phyloP scores from a whole-genome alignment of 805 yeast species.

The Saccharomycopsis amapae region DNA sequence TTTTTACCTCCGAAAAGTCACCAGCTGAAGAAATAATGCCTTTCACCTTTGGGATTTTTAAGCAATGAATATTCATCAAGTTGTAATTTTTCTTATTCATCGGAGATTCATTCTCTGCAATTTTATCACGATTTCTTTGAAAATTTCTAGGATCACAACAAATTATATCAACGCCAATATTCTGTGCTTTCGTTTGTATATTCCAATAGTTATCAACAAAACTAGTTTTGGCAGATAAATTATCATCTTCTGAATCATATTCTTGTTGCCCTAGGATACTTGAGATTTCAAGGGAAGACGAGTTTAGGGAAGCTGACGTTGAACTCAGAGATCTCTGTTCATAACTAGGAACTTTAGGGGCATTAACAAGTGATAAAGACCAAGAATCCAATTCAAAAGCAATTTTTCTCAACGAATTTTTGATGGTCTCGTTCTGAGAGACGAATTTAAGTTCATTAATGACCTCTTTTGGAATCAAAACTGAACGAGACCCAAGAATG shows the following conservation, averaged over 20 bases:
- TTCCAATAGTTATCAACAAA: slow-evolving; percentile 24
- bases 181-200: slow-evolving; percentile 17
- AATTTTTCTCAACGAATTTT: slow-evolving; percentile 6
- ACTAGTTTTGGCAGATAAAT: slow-evolving; percentile 26
- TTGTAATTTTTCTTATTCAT: slow-evolving; percentile 18
- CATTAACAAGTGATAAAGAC: too few species aligned
- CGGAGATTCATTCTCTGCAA: slow-evolving; percentile 30
- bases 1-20: neutral
- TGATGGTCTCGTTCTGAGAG: slow-evolving; percentile 27
- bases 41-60: slow-evolving; percentile 27
- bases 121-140: slow-evolving; percentile 26
- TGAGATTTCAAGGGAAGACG: too few species aligned
- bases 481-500: slow-evolving; percentile 36
- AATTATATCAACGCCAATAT: slow-evolving; percentile 23
- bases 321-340: too few species aligned
- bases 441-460: slow-evolving; percentile 33
- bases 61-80: slow-evolving; percentile 28
- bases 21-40: slow-evolving; percentile 25
- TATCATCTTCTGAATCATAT: neutral
- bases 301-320: too few species aligned
- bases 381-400: slow-evolving; percentile 19
- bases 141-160: slow-evolving; percentile 25
- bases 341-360: too few species aligned
- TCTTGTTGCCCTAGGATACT: neutral
- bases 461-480: slow-evolving; percentile 35